Percentiles rank a stretch among this genome's conserved stretches.
These are phyloP conservation scores for Chenopodium suecicum DNA, from an alignment of 148 eudicot genomes.

Conservation along the genomic window DNA sequence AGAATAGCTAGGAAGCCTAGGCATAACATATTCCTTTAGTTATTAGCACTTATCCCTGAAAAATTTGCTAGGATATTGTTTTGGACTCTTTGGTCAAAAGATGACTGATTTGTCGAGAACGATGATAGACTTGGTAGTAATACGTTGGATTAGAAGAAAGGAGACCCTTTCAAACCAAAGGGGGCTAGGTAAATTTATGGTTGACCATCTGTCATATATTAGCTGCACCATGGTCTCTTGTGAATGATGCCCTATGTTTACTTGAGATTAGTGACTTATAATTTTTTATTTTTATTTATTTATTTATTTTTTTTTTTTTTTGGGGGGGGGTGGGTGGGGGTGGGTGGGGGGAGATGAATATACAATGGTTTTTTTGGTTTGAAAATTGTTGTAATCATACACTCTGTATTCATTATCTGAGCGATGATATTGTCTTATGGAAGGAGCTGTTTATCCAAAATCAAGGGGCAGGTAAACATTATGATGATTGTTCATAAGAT, in stretches of 20 bases:
- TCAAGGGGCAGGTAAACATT: too few relatives aligned
- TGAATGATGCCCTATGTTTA: background rate
- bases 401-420: background rate
- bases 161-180: background rate
- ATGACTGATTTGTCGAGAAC: background rate
- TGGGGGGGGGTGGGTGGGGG: background rate
- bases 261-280: background rate
- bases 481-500: background rate
- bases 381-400: background rate
- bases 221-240: background rate
- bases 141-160: background rate
- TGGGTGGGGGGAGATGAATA: background rate
- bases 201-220: background rate
- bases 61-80: background rate
- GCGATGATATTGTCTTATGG: too few relatives aligned
- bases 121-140: background rate
- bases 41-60: background rate
- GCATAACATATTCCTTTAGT: too few relatives aligned
- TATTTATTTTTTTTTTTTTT: too few relatives aligned
- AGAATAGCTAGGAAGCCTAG: too few relatives aligned
- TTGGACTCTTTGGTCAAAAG: background rate
- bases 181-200: background rate
- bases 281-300: too few relatives aligned
- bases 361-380: background rate
- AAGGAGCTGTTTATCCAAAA: too few relatives aligned